A percentile compares a stretch with the other conserved stretches of the same genome.
phyloP scores from a whole-genome alignment of 805 yeast species.

The Groenewaldozyma salmanticensis region DNA sequence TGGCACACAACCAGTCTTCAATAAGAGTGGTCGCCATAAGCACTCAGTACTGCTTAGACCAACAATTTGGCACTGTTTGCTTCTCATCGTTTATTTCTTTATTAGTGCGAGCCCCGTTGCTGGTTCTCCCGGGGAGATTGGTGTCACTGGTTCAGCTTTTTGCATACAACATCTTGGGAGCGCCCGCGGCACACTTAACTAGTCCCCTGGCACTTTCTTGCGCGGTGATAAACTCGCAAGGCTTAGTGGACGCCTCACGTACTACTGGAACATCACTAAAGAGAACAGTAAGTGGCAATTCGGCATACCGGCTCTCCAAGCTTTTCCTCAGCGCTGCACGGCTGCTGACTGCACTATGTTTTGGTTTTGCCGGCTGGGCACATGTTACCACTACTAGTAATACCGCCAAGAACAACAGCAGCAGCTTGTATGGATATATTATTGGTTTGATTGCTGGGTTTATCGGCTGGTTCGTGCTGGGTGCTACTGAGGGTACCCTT shows the following conservation, averaged over 20 bases:
- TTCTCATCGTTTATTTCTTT: constrained; percentile 24
- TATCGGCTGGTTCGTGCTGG: constrained; percentile 34
- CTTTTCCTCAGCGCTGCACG: constrained; percentile 29
- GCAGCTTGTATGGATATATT: constrained; percentile 31
- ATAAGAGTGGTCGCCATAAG: constrained; percentile 16
- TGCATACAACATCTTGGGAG: constrained; percentile 17
- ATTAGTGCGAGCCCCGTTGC: constrained; percentile 27
- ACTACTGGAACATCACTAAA: constrained; percentile 7
- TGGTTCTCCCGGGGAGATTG: constrained; percentile 27
- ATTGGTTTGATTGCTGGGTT: constrained; percentile 32
- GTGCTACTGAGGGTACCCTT: constrained; percentile 33
- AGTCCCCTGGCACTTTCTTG: constrained; percentile 30
- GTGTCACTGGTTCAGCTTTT: constrained; percentile 18
- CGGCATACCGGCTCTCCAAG: constrained; percentile 31
- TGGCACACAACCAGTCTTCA: no score
- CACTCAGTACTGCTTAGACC: constrained; percentile 20
- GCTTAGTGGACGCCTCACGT: constrained; percentile 27
- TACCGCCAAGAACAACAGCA: constrained; percentile 19
- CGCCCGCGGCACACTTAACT: constrained; percentile 23
- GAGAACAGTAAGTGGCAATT: not conserved
- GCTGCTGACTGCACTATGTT: constrained; percentile 26
- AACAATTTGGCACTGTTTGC: constrained; percentile 30
- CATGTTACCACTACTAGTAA: constrained; percentile 28
- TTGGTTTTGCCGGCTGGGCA: constrained; percentile 33
- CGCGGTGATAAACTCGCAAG: constrained; percentile 27